phyloP scores from a whole-genome alignment of 2,329 filamentous ascomycete genomes.

The Aspergillus proliferans region DNA sequence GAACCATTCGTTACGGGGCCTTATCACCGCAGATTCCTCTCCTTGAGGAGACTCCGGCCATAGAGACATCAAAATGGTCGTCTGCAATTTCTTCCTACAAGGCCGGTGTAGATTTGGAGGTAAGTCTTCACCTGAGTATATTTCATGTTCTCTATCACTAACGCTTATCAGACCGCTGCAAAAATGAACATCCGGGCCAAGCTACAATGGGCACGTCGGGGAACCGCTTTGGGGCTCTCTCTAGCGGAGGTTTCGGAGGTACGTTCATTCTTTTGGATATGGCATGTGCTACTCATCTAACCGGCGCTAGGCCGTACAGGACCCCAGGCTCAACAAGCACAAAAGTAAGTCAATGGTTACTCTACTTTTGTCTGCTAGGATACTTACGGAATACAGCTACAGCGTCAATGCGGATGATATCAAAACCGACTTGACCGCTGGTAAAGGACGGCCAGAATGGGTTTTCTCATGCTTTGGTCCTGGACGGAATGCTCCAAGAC shows the following conservation, averaged over 20 bases:
- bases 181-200: constrained; percentile 52
- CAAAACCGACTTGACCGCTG: constrained; percentile 55
- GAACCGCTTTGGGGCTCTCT: constrained; percentile 56
- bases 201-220: constrained; percentile 30
- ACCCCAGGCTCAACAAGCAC: constrained; percentile 12
- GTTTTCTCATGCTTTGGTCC: constrained; percentile 82
- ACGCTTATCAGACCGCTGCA: constrained; percentile 48
- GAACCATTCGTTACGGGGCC: background rate
- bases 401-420: constrained; percentile 56
- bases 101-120: constrained; percentile 61
- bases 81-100: constrained; percentile 61
- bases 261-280: constrained; percentile 1
- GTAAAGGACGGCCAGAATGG: constrained; percentile 69
- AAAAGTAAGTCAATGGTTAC: constrained; percentile 16
- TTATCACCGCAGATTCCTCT: background rate
- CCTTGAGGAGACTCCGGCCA: too few relatives aligned
- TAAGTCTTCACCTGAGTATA: constrained; percentile 28
- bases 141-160: constrained; percentile 6
- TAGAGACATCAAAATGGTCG: constrained; percentile 27
- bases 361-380: constrained; percentile 2
- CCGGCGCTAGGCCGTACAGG: constrained; percentile 14
- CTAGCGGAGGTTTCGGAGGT: constrained; percentile 36
- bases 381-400: constrained; percentile 37
- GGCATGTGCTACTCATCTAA: background rate
- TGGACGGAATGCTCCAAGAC: constrained; percentile 66